phyloP scores from a whole-genome alignment of 108 stramenopile species.

The Schizochytrium sp. region DNA sequence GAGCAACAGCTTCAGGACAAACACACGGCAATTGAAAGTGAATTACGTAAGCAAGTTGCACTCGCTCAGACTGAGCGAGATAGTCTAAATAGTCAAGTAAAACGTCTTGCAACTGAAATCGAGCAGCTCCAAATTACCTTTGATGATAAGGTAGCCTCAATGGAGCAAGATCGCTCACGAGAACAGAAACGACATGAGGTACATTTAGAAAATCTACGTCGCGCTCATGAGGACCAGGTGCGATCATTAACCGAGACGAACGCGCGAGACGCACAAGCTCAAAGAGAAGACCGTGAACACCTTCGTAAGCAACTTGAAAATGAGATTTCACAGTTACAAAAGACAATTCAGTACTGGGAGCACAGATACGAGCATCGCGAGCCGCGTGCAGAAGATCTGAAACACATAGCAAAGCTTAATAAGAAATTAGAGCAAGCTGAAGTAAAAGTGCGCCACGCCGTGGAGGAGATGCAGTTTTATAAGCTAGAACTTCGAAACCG shows the following conservation, averaged over 20 bases:
- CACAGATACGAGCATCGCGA: conserved; percentile 45
- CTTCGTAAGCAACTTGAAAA: neutral
- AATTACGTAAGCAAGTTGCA: neutral
- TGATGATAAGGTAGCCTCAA: neutral
- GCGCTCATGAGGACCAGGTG: conserved; percentile 10
- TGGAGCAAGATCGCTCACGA: conserved; percentile 42
- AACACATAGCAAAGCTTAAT: conserved; percentile 48
- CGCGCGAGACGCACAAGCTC: neutral
- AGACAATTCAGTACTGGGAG: conserved; percentile 7
- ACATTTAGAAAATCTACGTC: neutral
- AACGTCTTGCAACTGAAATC: neutral
- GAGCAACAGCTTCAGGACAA: neutral
- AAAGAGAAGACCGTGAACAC: neutral
- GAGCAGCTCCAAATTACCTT: neutral
- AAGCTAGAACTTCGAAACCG: conserved; percentile 80
- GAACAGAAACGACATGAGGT: conserved; percentile 6
- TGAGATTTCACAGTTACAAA: neutral
- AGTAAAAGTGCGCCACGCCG: conserved; percentile 55
- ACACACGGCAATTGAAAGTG: neutral
- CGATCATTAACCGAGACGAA: neutral
- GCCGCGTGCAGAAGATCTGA: conserved; percentile 38
- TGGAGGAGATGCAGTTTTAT: conserved; percentile 77
- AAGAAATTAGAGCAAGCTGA: conserved; percentile 63
- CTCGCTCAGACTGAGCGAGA: neutral
- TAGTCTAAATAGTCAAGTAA: neutral